These are phyloP conservation scores for Wickerhamomyces ciferrii DNA, from an alignment of 805 yeast species.

Conservation along the genomic window DNA sequence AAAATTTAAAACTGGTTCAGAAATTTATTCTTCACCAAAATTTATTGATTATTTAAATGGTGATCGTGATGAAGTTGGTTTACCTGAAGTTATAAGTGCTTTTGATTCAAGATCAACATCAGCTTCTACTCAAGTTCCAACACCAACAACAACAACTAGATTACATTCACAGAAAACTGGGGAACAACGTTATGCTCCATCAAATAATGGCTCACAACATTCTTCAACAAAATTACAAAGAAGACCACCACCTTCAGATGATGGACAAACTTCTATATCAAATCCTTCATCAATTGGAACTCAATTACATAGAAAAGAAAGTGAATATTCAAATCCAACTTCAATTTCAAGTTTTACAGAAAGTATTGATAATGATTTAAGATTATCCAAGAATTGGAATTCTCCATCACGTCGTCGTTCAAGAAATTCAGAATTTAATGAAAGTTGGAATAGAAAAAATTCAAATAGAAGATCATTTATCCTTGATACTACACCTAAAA, in stretches of 20 bases:
- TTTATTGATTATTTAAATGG: slow-evolving; percentile 58
- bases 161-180: neutral
- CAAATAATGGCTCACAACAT: neutral
- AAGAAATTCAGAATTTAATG: slow-evolving; percentile 15
- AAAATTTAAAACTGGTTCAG: slow-evolving; percentile 59
- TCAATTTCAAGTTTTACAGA: slow-evolving; percentile 23
- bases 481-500: slow-evolving; percentile 8
- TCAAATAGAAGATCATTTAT: slow-evolving; percentile 19
- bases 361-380: slow-evolving; percentile 16
- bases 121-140: slow-evolving; percentile 4
- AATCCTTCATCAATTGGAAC: slow-evolving; percentile 12
- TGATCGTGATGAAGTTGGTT: slow-evolving; percentile 25
- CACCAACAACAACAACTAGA: no score
- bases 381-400: slow-evolving; percentile 23
- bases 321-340: slow-evolving; percentile 23
- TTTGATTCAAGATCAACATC: slow-evolving; percentile 13
- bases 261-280: slow-evolving; percentile 23
- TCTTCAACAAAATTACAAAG: slow-evolving; percentile 9
- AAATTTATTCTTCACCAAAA: slow-evolving; percentile 51
- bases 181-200: neutral
- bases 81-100: slow-evolving; percentile 28
- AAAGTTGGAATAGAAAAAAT: slow-evolving; percentile 10
- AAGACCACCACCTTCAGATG: slow-evolving; percentile 26
- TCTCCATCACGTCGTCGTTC: slow-evolving; percentile 24
- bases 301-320: slow-evolving; percentile 15